Percentiles rank a stretch among this genome's conserved stretches.
phyloP scores from a whole-genome alignment of 176 grass and related monocot genomes.

The Poa annua region DNA sequence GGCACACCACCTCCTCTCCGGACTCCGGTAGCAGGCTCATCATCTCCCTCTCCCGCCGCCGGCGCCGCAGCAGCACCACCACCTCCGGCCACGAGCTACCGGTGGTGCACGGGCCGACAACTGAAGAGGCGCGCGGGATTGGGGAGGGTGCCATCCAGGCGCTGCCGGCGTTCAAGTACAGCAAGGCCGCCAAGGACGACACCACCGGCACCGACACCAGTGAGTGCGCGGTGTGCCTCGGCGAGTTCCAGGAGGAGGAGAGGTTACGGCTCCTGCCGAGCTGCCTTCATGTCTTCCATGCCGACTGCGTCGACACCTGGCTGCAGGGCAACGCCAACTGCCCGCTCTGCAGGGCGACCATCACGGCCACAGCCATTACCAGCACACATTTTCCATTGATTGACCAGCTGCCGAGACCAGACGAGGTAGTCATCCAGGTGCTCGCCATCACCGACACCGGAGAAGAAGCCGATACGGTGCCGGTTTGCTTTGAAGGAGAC shows the following conservation, averaged over 20 bases:
- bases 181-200: slow-evolving; percentile 23
- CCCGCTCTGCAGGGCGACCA: slow-evolving; percentile 74
- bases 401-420: slow-evolving; percentile 2
- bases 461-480: not conserved
- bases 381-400: slow-evolving; percentile 1
- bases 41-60: slow-evolving; percentile 30
- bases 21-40: not conserved
- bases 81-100: not conserved
- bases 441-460: not conserved
- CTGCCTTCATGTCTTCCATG: slow-evolving; percentile 89
- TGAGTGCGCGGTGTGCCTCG: slow-evolving; percentile 80
- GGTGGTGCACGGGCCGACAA: not conserved
- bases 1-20: slow-evolving; percentile 33
- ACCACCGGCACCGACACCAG: not conserved
- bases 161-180: slow-evolving; percentile 65
- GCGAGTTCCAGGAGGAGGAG: slow-evolving; percentile 84
- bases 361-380: slow-evolving; percentile 18
- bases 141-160: slow-evolving; percentile 51
- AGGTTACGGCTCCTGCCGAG: slow-evolving; percentile 66
- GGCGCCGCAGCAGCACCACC: not conserved
- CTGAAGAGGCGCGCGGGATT: slow-evolving; percentile 42
- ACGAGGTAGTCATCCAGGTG: slow-evolving; percentile 44
- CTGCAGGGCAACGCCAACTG: slow-evolving; percentile 75
- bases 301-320: slow-evolving; percentile 79
- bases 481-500: not conserved